Conservation (phyloP, 2,329 filamentous ascomycete genomes). For the Aspergillus brasiliensis region DNA sequence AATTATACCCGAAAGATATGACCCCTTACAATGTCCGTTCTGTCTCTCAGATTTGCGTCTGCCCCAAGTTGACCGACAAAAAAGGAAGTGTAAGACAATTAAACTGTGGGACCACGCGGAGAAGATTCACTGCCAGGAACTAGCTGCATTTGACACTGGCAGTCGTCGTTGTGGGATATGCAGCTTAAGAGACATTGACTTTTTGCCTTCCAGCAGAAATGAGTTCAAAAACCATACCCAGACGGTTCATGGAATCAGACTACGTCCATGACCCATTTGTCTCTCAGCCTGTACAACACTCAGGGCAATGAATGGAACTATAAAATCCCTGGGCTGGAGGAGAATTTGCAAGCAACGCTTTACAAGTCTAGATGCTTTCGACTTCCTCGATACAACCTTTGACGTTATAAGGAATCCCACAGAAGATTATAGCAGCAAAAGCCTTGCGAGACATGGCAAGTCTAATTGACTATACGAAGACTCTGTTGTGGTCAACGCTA, state of each 20-base stretch:
- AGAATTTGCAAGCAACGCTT: too few species aligned
- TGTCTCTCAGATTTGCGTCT: constrained; percentile 12
- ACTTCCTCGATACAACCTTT: too few species aligned
- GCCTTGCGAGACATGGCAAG: too few species aligned
- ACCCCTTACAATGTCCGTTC: constrained; percentile 19
- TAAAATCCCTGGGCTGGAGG: too few species aligned
- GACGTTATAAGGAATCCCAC: too few species aligned
- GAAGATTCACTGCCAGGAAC: constrained; percentile 18
- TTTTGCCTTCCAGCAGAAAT: constrained; percentile 4
- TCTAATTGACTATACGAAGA: too few species aligned
- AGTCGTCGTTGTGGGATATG: constrained; percentile 11
- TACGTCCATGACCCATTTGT: neutral
- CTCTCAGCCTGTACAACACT: too few species aligned
- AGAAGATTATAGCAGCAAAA: too few species aligned
- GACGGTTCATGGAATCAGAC: constrained; percentile 12
- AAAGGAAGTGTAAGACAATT: constrained; percentile 16
- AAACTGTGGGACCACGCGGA: constrained; percentile 23
- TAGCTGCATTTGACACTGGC: constrained; percentile 14
- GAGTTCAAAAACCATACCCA: constrained; percentile 17
- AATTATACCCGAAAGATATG: constrained; percentile 10
- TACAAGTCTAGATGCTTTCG: too few species aligned
- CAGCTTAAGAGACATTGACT: constrained; percentile 8
- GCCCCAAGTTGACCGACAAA: constrained; percentile 8
- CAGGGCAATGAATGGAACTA: neutral
- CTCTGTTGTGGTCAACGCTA: too few species aligned